Evolutionary conservation across 768 basidiomycete genomes (phyloP), one percentile per base, ranked within the genome.

Genomic region (Lyophyllum shimeji): DNA sequence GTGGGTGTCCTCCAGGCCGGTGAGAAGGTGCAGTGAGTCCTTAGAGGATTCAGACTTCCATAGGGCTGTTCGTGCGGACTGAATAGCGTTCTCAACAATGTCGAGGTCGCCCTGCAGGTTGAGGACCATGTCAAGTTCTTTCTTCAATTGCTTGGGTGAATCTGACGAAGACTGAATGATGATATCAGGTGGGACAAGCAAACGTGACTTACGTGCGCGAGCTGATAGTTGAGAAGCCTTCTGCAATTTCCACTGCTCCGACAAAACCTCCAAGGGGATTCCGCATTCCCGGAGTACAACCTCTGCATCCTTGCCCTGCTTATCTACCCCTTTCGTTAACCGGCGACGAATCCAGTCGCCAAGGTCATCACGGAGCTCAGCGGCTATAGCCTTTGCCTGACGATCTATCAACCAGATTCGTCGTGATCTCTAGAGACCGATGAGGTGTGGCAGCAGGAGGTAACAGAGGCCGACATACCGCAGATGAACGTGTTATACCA

Each of bases 351-450:
- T 60, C 73, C 73, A 78, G 1, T 60, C 55, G 0, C 75, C 72
- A 2, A 76, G 66, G 13, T 70, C 67, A 15, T 65, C 59, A 2
- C 58, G 55, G 3, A 68, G 53, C 8, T 72, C 68, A 0, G 20
- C 9, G 0, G 64, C 68, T n/a, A 77, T 67, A 1, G 60, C 61
- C 0, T 48, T 44, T 0, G 66, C 63, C 17, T 73, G 71, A 1
- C 65, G 63, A 47, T 77, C 73, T 9, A 77, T 57, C 0, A 74
- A 43, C 68, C 71, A 76, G 0, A 74, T 61, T 1, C 68, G 63
- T 1, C 62, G 49, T 5, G 62, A 57, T 15, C 60, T 57, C 71
- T 57, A 12, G 8, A 39, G 20, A 27, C 7, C 3, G 4, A 15
- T 9, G 31, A 11, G 46, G 52, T 18, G 21, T 2, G 12, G 21